These are phyloP conservation scores for Alloteropsis angusta DNA, from an alignment of 202 grass and related monocot species.

Conservation along the genomic window DNA sequence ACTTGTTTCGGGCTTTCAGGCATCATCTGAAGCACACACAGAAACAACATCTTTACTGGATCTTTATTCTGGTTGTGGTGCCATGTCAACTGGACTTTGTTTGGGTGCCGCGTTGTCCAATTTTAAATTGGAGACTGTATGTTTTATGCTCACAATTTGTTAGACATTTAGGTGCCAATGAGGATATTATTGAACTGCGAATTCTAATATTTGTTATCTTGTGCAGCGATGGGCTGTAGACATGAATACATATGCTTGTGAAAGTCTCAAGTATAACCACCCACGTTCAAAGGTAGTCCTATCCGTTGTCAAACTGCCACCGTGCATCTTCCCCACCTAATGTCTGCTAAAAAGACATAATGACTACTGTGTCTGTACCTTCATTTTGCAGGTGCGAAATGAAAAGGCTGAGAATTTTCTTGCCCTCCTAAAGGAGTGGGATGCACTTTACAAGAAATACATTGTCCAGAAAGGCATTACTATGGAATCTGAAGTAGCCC, in stretches of 20 bases:
- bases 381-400: conserved; percentile 38
- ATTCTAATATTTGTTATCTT: not conserved
- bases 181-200: not conserved
- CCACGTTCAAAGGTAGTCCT: conserved; percentile 31
- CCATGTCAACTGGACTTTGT: conserved; percentile 50
- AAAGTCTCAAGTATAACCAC: conserved; percentile 51
- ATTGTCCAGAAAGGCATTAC: not conserved
- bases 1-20: conserved; percentile 6
- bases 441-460: conserved; percentile 29
- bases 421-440: conserved; percentile 40
- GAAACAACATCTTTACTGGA: conserved; percentile 30
- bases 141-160: not conserved
- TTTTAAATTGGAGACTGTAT: conserved; percentile 38
- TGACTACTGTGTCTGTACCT: not conserved
- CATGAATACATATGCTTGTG: conserved; percentile 44
- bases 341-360: not conserved
- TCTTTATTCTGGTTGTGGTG: conserved; percentile 55
- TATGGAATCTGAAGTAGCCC: conserved; percentile 5
- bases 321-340: not conserved
- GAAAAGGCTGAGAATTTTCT: conserved; percentile 56
- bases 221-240: conserved; percentile 38
- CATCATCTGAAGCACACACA: not conserved
- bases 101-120: conserved; percentile 30
- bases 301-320: not conserved
- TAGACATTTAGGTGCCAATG: not conserved